phyloP scores from a whole-genome alignment of 768 basidiomycete genomes.

The Crucibulum laeve region DNA sequence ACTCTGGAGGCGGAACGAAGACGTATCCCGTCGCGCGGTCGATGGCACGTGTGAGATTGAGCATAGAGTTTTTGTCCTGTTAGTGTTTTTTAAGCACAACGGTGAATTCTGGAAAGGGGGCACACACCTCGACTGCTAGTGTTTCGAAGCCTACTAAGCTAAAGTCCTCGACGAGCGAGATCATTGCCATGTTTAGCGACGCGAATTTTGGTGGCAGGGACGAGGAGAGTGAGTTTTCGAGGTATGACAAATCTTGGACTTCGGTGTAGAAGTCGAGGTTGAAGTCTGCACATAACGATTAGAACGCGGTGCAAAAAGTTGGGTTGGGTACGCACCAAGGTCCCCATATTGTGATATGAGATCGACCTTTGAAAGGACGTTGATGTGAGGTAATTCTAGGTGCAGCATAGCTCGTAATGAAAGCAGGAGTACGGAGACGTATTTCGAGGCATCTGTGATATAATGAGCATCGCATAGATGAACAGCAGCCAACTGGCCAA shows the following conservation, averaged over 20 bases:
- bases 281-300: conserved; percentile 58
- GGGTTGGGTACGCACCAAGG: conserved; percentile 58
- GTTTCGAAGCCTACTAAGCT: conserved; percentile 95
- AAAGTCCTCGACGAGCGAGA: conserved; percentile 92
- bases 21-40: conserved; percentile 93
- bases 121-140: conserved; percentile 81
- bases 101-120: background rate
- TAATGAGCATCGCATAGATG: conserved; percentile 97
- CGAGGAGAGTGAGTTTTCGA: conserved; percentile 68
- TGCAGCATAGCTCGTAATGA: conserved; percentile 98
- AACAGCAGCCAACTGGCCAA: conserved; percentile 78
- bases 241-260: conserved; percentile 90
- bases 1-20: conserved; percentile 56
- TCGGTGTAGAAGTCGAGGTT: conserved; percentile 98
- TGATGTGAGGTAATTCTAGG: conserved; percentile 95
- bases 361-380: conserved; percentile 95
- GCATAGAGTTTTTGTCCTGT: conserved; percentile 93
- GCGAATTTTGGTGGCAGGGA: conserved; percentile 61
- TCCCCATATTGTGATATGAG: conserved; percentile 88
- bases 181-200: conserved; percentile 84
- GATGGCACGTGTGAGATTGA: conserved; percentile 76
- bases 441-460: conserved; percentile 94
- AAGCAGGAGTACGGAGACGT: conserved; percentile 86
- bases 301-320: background rate
- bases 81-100: background rate